Base-by-base conservation (phyloP, 768 basidiomycete species). In the Suillus variegatus region DNA sequence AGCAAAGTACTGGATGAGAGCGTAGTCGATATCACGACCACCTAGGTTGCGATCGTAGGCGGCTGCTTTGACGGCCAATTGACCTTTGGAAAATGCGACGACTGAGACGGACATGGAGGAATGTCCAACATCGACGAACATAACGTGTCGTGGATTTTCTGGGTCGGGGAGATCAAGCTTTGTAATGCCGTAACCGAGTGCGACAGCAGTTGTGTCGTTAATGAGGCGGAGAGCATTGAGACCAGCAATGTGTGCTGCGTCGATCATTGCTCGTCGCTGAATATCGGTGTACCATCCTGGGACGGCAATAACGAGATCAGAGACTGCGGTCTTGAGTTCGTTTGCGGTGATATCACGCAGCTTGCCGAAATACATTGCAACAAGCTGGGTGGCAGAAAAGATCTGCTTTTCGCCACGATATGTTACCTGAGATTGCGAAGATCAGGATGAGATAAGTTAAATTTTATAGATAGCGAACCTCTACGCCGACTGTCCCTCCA, bases 141-240 rank as follows among this genome's bases (percentile, higher is more conserved):
- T 92, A 77, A 99, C 89, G 76, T 97, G 86, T 41, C 90, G 86
- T 0, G 96, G 91, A 69, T 81, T 82, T 67, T 96, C 95, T 41
- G 88, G 76, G 16, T 91, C 88, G 25, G 97, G 97, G 52, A 99
- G 89, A 77, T 99, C 97, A 35, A 92, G 88, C 80, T 99, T 99
- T 69, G 97, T 99, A 84, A 99, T 99, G 70, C 97, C 97, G 81
- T 97, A 99, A 61, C 94, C 95, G 76, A 99, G 91, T 47, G 97
- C 97, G 64, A 91, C 86, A 62, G 97, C 97, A 67, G 97, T 99
- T 64, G 91, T 90, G 77, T 99, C 97, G 82, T 98, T 98, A 83
- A 99, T 94, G 78, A 99, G 85, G 61, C 97, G 93, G 66, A 99
- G 92, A 68, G 88, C 81, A 78, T 95, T 97, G 67, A 99, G 86